Evolutionary conservation across 495 filamentous ascomycete genomes (phyloP).

Genomic region (Trichocladium uniseriatum): DNA sequence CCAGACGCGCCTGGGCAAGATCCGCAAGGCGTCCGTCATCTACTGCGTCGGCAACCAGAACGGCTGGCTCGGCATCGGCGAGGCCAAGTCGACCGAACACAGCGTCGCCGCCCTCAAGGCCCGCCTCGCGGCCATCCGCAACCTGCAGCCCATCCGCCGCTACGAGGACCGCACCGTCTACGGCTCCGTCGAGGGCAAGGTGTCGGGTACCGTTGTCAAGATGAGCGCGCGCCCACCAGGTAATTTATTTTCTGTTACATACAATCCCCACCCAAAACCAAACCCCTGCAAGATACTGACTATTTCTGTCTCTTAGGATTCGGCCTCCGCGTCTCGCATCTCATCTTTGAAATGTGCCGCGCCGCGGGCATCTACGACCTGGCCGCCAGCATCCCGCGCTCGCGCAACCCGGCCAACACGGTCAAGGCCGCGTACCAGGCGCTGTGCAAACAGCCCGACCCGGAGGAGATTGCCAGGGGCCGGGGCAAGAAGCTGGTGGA

Average conservation of each 20-base stretch:
- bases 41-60: constrained; percentile 75
- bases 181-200: constrained; percentile 74
- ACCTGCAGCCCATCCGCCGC: constrained; percentile 75
- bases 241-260: constrained; percentile 29
- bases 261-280: no score
- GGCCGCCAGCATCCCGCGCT: constrained; percentile 64
- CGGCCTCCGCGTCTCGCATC: constrained; percentile 77
- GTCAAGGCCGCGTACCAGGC: constrained; percentile 84
- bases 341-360: constrained; percentile 87
- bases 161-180: constrained; percentile 90
- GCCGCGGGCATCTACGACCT: constrained; percentile 78
- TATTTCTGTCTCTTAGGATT: constrained; percentile 39
- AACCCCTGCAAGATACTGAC: no score
- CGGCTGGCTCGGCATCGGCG: constrained; percentile 78
- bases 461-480: constrained; percentile 78
- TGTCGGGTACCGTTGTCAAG: constrained; percentile 71
- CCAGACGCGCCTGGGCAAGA: constrained; percentile 93
- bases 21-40: constrained; percentile 58
- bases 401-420: constrained; percentile 91
- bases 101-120: constrained; percentile 57
- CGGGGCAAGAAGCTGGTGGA: constrained; percentile 92
- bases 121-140: constrained; percentile 64
- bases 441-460: constrained; percentile 68
- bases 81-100: constrained; percentile 73
- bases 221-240: constrained; percentile 79